Percentiles rank a stretch among this genome's conserved stretches.
These are phyloP conservation scores for Plasmodium yoelii DNA, from an alignment of 169 alveolate species.

Conservation along the genomic window DNA sequence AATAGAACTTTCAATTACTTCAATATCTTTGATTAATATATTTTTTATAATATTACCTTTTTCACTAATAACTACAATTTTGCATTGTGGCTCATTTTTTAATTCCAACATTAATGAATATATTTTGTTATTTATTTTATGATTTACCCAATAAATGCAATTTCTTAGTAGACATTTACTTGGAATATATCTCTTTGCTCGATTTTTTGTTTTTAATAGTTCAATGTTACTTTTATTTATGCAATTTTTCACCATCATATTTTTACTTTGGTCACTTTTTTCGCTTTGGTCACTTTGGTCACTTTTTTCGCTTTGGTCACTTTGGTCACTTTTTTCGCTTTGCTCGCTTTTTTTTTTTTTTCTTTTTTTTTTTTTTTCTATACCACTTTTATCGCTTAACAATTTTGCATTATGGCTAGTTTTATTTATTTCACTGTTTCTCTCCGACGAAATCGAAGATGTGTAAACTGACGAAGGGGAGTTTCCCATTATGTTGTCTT, in stretches of 20 bases:
- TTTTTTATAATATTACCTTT: slow-evolving; percentile 41
- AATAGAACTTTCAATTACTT: slow-evolving; percentile 35
- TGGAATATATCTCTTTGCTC: slow-evolving; percentile 61
- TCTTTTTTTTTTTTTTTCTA: slow-evolving; percentile 1
- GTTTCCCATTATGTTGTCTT: no score
- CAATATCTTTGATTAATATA: slow-evolving; percentile 54
- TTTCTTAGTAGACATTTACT: slow-evolving; percentile 48
- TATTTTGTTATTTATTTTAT: slow-evolving; percentile 32
- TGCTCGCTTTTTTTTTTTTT: not conserved
- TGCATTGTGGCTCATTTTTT: slow-evolving; percentile 59
- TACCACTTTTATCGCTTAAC: not conserved
- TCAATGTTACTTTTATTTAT: slow-evolving; percentile 13
- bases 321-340: not conserved
- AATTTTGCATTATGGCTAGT: not conserved
- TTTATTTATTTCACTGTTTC: no score
- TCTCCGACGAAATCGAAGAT: no score
- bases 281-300: not conserved
- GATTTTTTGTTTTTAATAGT: slow-evolving; percentile 41
- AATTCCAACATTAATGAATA: slow-evolving; percentile 43
- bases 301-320: not conserved
- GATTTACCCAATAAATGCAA: slow-evolving; percentile 45
- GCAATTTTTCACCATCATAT: not conserved
- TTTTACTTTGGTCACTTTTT: not conserved
- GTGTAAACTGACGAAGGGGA: no score
- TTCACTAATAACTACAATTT: slow-evolving; percentile 34